These are phyloP conservation scores for Rhazya stricta DNA, from an alignment of 257 asterid species.

Conservation along the genomic window DNA sequence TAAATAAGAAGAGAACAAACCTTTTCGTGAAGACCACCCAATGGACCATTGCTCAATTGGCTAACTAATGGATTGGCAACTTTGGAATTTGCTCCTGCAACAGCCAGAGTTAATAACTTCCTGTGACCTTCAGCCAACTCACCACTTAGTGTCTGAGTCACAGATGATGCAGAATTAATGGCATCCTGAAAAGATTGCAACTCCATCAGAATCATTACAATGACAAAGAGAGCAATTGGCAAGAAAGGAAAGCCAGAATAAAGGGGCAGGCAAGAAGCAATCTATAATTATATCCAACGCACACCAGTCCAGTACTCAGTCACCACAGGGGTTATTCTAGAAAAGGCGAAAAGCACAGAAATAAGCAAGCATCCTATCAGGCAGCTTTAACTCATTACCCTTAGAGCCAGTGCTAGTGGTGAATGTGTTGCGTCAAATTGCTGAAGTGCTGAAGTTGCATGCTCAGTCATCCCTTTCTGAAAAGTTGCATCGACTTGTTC, in stretches of 20 bases:
- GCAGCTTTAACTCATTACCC: conserved; percentile 44
- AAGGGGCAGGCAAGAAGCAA: not conserved
- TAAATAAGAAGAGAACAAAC: conserved; percentile 32
- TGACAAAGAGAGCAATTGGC: not conserved
- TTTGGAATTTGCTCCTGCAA: conserved; percentile 64
- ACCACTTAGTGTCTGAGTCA: conserved; percentile 72
- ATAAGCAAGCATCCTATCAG: not conserved
- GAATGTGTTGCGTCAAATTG: conserved; percentile 81
- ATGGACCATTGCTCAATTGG: conserved; percentile 83
- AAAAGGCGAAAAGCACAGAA: not conserved
- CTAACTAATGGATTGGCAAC: conserved; percentile 51
- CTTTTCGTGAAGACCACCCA: conserved; percentile 77
- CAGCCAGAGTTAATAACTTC: conserved; percentile 73
- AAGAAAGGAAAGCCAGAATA: not conserved
- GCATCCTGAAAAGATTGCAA: conserved; percentile 53
- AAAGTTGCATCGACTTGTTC: conserved; percentile 90
- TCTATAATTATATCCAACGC: not conserved
- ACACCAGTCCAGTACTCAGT: not conserved
- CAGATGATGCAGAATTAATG: conserved; percentile 69
- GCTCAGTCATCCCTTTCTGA: conserved; percentile 88
- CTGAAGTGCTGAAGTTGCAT: conserved; percentile 63
- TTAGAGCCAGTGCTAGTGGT: conserved; percentile 65
- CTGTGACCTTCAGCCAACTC: conserved; percentile 92
- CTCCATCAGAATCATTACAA: not conserved
- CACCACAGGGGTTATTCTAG: not conserved